phyloP scores from a whole-genome alignment of 176 grass and related monocot species.

The Oropetium thomaeum region DNA sequence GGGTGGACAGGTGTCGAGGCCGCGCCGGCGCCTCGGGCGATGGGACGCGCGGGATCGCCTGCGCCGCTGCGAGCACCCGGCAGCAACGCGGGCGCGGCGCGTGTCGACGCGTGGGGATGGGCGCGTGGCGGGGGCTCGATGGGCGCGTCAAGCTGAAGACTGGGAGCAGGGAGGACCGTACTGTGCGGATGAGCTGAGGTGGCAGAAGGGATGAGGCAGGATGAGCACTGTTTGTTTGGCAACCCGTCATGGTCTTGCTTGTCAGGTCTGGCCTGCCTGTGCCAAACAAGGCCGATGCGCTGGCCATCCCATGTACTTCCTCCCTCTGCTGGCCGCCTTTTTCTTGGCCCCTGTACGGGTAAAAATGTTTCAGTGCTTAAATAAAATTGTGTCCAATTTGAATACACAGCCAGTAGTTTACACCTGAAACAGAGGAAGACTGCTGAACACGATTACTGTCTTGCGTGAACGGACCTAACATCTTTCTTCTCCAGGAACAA shows the following conservation, averaged over 20 bases:
- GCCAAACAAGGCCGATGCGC: background rate
- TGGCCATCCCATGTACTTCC: background rate
- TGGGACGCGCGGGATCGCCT: slow-evolving; percentile 13
- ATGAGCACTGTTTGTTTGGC: background rate
- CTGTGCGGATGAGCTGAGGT: background rate
- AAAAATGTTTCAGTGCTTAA: too few species aligned
- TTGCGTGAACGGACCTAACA: slow-evolving; percentile 8
- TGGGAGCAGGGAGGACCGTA: background rate
- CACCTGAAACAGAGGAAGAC: background rate
- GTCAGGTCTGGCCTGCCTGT: background rate
- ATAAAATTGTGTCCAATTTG: too few species aligned
- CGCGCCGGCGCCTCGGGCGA: background rate
- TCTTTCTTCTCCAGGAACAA: background rate
- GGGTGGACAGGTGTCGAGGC: slow-evolving; percentile 36
- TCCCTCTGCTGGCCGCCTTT: background rate
- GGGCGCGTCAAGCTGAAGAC: background rate
- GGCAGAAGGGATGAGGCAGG: background rate
- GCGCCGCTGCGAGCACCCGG: slow-evolving; percentile 20
- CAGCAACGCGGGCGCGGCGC: slow-evolving; percentile 1
- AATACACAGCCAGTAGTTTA: background rate
- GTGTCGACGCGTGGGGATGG: background rate
- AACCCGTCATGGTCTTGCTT: slow-evolving; percentile 3
- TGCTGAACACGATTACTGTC: background rate
- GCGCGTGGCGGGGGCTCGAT: background rate
- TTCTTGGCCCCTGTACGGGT: background rate